Base-by-base conservation (phyloP, 306 rosid genomes). In the peach (Prunus persica) region DNA sequence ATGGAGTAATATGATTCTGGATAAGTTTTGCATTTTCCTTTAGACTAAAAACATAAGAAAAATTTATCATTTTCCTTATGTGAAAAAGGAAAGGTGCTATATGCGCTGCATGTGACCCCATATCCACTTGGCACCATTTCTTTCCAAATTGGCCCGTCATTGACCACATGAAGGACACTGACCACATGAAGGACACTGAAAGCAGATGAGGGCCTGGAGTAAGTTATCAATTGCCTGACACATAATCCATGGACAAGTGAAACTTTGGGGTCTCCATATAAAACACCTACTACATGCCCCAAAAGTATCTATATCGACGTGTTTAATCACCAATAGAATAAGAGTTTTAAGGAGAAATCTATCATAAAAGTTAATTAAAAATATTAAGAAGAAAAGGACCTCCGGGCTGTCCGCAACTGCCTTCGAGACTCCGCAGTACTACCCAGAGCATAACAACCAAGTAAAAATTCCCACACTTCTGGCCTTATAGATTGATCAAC, bases 381-480 rank as follows among this genome's bases (percentile, higher is more conserved):
- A 49, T 49, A 58, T 57, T 2, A 6, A 19, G 41, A 65, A 78
- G 70, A 79, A 8, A 56, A 32, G 76, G 27, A 93, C 98, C 98
- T 93, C 74, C 98, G 86, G 78, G 97, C 98, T 66, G 83, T 80
- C 77, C 98, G 86, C 81, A 91, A 79, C 77, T 86, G 88, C 79
- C 83, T 74, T 50, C 97, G 93, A 47, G 86, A 80, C 71, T 90
- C 93, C 6, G 89, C 79, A 47, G 94, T 91, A 88, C 93, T 93
- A 71, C 89, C 87, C 67, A 85, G 84, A 15, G 91, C 85, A 87
- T 91, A 93, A 77, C 97, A 93, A 69, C 98, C 97, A 25, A 93
- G 97, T 80, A 93, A 84, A 86, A 91, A 90, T 88, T 93, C 98
- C 98, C 98, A 93, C 75, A 93, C 97, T 75, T 86, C 93, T 50